Conservation (phyloP, 2,329 filamentous ascomycete species). For the Ceratocystis ficicola region DNA sequence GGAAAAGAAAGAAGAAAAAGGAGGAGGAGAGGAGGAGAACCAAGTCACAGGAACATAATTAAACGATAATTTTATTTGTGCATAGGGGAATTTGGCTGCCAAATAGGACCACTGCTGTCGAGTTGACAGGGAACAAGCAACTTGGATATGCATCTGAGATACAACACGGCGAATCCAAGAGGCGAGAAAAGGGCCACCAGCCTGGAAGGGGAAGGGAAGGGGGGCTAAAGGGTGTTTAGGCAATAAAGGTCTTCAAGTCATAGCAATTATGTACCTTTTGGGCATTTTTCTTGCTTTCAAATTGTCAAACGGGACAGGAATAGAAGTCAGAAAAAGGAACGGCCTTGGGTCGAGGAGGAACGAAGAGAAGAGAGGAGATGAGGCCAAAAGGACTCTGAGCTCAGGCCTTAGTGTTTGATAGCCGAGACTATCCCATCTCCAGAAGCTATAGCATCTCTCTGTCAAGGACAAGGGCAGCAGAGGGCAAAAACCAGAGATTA, state of each 20-base stretch:
- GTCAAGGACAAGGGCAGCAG: background rate
- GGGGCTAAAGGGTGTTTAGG: background rate
- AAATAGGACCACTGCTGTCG: background rate
- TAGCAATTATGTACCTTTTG: background rate
- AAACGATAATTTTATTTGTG: background rate
- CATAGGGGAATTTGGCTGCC: background rate
- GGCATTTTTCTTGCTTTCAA: background rate
- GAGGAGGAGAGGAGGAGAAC: background rate
- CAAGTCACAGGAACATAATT: background rate
- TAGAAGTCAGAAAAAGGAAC: background rate
- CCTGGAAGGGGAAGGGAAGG: background rate
- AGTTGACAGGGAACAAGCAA: slow-evolving; percentile 10
- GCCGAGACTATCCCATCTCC: background rate
- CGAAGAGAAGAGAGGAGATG: background rate
- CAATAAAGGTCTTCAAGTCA: background rate
- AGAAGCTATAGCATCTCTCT: background rate
- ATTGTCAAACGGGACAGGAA: background rate
- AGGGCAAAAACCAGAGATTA: too few relatives aligned
- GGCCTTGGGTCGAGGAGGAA: background rate
- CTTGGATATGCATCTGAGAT: background rate
- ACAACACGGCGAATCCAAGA: background rate
- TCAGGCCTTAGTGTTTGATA: background rate
- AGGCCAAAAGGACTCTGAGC: background rate
- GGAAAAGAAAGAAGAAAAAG: background rate
- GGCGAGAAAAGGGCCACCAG: slow-evolving; percentile 4